phyloP scores from a whole-genome alignment of 345 rosid species.

The Mercurialis annua region DNA sequence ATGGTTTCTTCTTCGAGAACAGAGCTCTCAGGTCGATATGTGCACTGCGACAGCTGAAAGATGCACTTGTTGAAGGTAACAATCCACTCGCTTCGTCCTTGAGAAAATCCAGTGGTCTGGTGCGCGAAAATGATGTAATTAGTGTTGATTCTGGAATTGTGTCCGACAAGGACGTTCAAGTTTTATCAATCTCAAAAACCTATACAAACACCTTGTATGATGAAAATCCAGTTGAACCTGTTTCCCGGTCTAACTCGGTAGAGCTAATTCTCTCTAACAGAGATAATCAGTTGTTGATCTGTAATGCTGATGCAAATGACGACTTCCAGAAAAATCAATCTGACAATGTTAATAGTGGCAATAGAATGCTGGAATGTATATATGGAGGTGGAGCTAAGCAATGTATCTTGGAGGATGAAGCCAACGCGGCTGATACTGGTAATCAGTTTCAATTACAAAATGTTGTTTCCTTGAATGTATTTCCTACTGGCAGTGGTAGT shows the following conservation, averaged over 20 bases:
- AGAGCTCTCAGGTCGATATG: conserved; percentile 47
- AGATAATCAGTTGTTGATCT: conserved; percentile 13
- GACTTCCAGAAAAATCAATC: conserved; percentile 14
- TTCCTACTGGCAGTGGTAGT: conserved; percentile 9
- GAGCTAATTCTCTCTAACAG: too few relatives aligned
- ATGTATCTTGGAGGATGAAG: conserved; percentile 15
- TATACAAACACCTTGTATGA: conserved; percentile 17
- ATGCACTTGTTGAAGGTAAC: conserved; percentile 29
- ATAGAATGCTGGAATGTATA: conserved; percentile 5
- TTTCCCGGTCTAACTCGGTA: too few relatives aligned
- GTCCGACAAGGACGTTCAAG: conserved; percentile 12
- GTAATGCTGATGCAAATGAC: conserved; percentile 16
- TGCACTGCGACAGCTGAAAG: conserved; percentile 52
- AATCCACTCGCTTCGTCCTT: conserved; percentile 32
- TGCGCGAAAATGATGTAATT: conserved; percentile 9
- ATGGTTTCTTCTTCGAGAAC: conserved; percentile 46
- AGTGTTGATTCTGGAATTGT: conserved; percentile 13
- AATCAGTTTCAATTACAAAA: not conserved
- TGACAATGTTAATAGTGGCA: conserved; percentile 13
- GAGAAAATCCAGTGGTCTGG: conserved; percentile 36
- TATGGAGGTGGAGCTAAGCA: conserved; percentile 5
- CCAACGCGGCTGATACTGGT: conserved; percentile 14
- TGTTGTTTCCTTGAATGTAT: conserved; percentile 14
- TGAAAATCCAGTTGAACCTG: conserved; percentile 18
- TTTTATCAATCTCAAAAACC: conserved; percentile 30